Conservation (phyloP, 2,329 filamentous ascomycete genomes). For the Aspergillus tamarii region DNA sequence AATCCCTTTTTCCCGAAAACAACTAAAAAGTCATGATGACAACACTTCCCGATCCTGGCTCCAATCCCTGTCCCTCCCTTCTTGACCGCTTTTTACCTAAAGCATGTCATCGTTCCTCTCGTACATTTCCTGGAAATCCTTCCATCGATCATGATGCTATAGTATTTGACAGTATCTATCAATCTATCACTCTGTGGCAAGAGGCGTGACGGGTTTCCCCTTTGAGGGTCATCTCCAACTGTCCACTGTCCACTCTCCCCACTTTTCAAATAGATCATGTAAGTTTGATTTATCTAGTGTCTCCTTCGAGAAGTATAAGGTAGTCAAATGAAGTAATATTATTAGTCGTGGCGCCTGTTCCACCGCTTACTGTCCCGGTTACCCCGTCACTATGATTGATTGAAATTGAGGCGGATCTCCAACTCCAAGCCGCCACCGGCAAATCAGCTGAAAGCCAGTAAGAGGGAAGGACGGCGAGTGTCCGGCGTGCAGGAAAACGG, state of each 20-base stretch:
- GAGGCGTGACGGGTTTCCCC: not conserved
- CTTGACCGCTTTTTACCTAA: constrained; percentile 26
- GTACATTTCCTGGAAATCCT: too few relatives aligned
- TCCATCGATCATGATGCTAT: too few relatives aligned
- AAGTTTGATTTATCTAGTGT: not conserved
- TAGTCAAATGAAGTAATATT: not conserved
- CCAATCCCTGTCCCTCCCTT: constrained; percentile 10
- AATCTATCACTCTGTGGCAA: not conserved
- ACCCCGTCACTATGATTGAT: not conserved
- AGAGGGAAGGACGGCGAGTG: not conserved
- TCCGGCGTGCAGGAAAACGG: constrained; percentile 1
- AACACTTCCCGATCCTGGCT: constrained; percentile 10
- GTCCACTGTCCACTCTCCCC: not conserved
- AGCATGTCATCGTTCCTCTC: not conserved
- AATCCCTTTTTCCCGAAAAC: constrained; percentile 10
- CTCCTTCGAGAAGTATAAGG: not conserved
- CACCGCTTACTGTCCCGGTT: not conserved
- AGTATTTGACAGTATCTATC: not conserved
- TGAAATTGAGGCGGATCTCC: not conserved
- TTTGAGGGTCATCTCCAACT: not conserved
- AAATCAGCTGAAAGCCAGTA: not conserved
- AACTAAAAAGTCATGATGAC: constrained; percentile 20
- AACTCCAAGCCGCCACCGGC: not conserved
- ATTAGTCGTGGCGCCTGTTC: not conserved
- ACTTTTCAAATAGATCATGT: not conserved